phyloP scores from a whole-genome alignment of 169 alveolate species.

The Besnoitia besnoiti region DNA sequence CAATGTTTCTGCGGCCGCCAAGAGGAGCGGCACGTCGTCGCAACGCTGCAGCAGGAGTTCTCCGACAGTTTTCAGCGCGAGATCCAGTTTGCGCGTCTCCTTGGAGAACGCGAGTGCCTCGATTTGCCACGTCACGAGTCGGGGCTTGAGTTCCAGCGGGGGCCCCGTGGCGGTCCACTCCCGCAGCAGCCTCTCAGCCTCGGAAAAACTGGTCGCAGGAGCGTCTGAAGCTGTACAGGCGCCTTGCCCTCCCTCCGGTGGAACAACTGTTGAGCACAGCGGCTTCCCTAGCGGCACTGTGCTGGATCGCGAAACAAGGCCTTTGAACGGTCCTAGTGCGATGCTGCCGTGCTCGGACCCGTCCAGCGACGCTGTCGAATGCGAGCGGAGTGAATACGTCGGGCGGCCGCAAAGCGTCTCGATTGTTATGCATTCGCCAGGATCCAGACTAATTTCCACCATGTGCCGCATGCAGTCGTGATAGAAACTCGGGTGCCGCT shows the following conservation, averaged over 20 bases:
- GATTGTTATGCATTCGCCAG: not conserved
- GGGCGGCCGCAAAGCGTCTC: not conserved
- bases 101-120: slow-evolving; percentile 13
- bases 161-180: slow-evolving; percentile 4
- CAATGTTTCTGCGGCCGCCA: slow-evolving; percentile 18
- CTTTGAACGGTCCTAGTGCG: not conserved
- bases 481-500: slow-evolving; percentile 1
- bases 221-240: not conserved
- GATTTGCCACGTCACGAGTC: slow-evolving; percentile 2
- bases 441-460: not conserved
- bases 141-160: not conserved
- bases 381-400: not conserved
- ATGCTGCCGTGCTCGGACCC: not conserved
- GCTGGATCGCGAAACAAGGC: not conserved
- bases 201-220: not conserved
- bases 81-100: not conserved
- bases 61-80: slow-evolving; percentile 1
- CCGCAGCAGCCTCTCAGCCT: slow-evolving; percentile 19
- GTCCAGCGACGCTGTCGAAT: not conserved
- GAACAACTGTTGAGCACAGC: not conserved
- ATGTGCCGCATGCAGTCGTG: slow-evolving; percentile 22
- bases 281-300: not conserved
- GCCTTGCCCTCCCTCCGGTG: not conserved
- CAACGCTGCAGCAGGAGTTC: slow-evolving; percentile 2
- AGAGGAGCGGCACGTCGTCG: not conserved